Evolutionary conservation across 805 yeast genomes (phyloP), one percentile per base, ranked within the genome.

Genomic region (Cyberlindnera galapagoensis): DNA sequence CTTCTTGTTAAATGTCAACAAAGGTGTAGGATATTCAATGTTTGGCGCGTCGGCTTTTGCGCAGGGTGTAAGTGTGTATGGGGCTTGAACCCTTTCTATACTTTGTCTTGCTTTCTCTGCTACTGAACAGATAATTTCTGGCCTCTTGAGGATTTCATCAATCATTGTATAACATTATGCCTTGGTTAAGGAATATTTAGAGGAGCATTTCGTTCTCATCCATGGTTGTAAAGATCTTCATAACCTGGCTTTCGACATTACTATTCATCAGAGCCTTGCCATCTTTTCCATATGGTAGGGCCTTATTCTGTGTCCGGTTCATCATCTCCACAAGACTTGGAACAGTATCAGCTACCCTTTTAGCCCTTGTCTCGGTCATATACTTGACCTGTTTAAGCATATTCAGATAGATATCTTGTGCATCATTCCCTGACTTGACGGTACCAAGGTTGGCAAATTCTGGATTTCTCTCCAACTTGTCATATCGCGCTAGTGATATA

Each of bases 311-410:
- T 25, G 32, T 56, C 55, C 44, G 61, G 28, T 42, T 31, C 14
- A 39, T 42, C 18, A 63, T 26, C 1, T 46, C 26, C 33, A 42
- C 58, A 16, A 77, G 53, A 7, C 63, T 59, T 3, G 62, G 56
- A 41, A 69, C 69, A 25, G 56, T 57, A 11, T 57, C 46, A 19
- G 59, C 54, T 3, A 79, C 55, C 14, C 64, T 58, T 28, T 67
- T 65, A 1, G 77, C 70, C 33, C 67, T 68, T 3, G 65, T 49
- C 8, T 63, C 66, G 3, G 82, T 76, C 67, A 80, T 65, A 40
- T 65, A 59, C 34, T 72, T 74, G 41, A 81, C 65, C 35, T 78
- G 79, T 31, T 68, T 63, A 18, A 80, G 41, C 34, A 76, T 64
- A 41, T 69, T 69, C 5, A 63, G 40, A 43, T 64, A 69, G 0